phyloP scores from a whole-genome alignment of 306 rosid species.

The Prunus armeniaca region DNA sequence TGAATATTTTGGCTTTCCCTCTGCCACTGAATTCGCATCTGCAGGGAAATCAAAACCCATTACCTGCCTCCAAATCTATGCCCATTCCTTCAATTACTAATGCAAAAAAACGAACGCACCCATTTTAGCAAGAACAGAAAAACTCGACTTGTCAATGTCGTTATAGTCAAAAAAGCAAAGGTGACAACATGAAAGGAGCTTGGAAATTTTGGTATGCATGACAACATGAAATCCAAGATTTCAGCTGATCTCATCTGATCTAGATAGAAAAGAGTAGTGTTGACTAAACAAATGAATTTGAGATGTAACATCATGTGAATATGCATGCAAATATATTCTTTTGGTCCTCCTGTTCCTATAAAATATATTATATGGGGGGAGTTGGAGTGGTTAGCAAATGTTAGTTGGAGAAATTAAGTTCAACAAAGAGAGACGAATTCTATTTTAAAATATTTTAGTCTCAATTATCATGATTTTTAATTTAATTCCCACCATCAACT shows the following conservation, averaged over 20 bases:
- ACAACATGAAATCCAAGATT: background rate
- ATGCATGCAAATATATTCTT: slow-evolving; percentile 2
- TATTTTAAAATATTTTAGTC: background rate
- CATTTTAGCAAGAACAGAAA: background rate
- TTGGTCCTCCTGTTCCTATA: background rate
- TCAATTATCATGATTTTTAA: slow-evolving; percentile 6
- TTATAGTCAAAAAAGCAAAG: no score
- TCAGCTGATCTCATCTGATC: background rate
- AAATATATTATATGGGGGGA: background rate
- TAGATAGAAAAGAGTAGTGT: background rate
- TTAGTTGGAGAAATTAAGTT: slow-evolving; percentile 28
- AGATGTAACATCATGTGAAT: background rate
- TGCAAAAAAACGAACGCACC: background rate
- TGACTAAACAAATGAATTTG: background rate
- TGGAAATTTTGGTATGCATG: background rate
- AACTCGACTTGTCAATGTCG: no score
- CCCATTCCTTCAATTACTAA: slow-evolving; percentile 42
- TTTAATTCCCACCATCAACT: slow-evolving; percentile 3
- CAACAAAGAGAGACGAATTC: slow-evolving; percentile 5
- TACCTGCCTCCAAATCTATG: slow-evolving; percentile 19
- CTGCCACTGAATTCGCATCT: no score
- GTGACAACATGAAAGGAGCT: no score
- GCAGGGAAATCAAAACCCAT: background rate
- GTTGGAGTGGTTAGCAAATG: slow-evolving; percentile 36
- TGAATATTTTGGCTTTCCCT: no score